phyloP scores from a whole-genome alignment of 177 flowering plant genomes.

The Vitis hybrid region DNA sequence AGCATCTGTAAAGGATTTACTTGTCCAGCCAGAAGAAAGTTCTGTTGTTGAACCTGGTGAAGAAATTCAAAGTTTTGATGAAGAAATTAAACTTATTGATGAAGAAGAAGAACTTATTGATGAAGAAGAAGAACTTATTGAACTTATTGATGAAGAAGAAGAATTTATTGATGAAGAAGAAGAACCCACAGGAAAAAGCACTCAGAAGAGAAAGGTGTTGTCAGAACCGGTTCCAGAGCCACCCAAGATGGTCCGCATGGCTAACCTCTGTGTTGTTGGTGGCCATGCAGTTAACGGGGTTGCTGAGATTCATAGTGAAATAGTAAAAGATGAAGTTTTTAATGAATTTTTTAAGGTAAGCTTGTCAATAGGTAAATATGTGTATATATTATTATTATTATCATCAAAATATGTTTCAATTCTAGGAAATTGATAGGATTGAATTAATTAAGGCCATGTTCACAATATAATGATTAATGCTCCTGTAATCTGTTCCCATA shows the following conservation, averaged over 20 bases:
- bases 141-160: conserved; percentile 15
- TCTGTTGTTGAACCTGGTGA: conserved; percentile 8
- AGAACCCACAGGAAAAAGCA: conserved; percentile 27
- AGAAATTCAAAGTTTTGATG: neutral
- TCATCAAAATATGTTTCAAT: neutral
- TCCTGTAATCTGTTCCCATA: neutral
- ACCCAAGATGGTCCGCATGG: conserved; percentile 87
- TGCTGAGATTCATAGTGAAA: conserved; percentile 95
- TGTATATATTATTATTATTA: neutral
- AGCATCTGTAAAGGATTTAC: conserved; percentile 42
- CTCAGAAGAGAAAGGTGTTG: conserved; percentile 21
- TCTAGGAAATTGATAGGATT: neutral
- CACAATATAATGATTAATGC: neutral
- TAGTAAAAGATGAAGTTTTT: conserved; percentile 88
- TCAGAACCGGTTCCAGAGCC: conserved; percentile 48
- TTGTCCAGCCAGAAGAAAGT: conserved; percentile 43
- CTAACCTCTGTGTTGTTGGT: conserved; percentile 89
- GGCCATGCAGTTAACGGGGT: conserved; percentile 98
- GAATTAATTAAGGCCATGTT: neutral
- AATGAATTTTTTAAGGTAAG: conserved; percentile 77
- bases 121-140: conserved; percentile 11
- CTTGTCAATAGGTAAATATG: neutral
- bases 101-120: conserved; percentile 13
- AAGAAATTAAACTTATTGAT: conserved; percentile 10
- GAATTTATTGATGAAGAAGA: conserved; percentile 22